Conservation (phyloP, 2,329 filamentous ascomycete genomes). For the Penicillium brevicompactum region DNA sequence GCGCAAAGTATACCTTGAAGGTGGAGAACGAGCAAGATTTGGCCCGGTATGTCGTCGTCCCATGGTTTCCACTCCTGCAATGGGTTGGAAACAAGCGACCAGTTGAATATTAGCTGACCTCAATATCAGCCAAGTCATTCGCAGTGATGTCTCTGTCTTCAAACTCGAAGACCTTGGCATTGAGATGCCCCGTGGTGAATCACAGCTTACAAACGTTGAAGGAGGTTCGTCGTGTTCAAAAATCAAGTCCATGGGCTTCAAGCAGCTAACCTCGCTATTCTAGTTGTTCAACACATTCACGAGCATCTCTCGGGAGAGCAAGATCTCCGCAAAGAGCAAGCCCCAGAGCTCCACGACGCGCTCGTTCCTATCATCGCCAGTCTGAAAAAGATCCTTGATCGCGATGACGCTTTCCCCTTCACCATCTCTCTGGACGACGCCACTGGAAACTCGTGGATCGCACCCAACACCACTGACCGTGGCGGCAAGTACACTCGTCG, state of each 20-base stretch:
- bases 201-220: conserved; percentile 88
- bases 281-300: conserved; percentile 71
- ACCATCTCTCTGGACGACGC: conserved; percentile 85
- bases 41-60: conserved; percentile 3
- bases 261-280: background rate
- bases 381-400: conserved; percentile 74
- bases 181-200: conserved; percentile 80
- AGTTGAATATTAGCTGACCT: background rate
- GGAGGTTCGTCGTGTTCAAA: conserved; percentile 48
- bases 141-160: conserved; percentile 83
- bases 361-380: conserved; percentile 75
- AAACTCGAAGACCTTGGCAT: conserved; percentile 75
- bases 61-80: background rate
- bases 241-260: background rate
- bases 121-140: conserved; percentile 71
- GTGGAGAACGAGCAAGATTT: conserved; percentile 75
- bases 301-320: conserved; percentile 82
- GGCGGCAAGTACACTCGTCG: conserved; percentile 88
- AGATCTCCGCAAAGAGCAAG: conserved; percentile 73
- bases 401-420: conserved; percentile 80
- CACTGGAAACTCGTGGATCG: conserved; percentile 94
- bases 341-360: conserved; percentile 77
- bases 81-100: background rate
- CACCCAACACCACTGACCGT: conserved; percentile 72
- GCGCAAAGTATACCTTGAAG: conserved; percentile 79